Evolutionary conservation across 345 rosid species (phyloP), one percentile per base, ranked within the genome.

Genomic region (Bretschneidera sinensis): DNA sequence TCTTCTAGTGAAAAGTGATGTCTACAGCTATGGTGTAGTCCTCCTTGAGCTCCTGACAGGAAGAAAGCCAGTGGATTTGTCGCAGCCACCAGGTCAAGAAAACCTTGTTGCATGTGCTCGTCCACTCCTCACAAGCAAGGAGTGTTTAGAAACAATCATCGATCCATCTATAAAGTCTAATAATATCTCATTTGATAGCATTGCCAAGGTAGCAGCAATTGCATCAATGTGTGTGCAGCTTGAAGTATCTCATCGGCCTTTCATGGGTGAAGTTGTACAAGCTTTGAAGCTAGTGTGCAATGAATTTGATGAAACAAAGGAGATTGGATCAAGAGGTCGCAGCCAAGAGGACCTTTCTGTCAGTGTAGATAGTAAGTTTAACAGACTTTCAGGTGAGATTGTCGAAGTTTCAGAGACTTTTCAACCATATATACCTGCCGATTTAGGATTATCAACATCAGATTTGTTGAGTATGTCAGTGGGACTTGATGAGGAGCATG

Each of bases 1-100:
- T 71, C 87, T 86, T 67, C 83, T 79, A 5, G 89, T 86, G 57
- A 86, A 86, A 68, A 86, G 89, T 64, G 85, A 83, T 35, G 92
- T 86, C 19, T 86, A 86, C 61, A 86, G 94, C 73, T 86, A 83
- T 20, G 92, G 92, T 11, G 89, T 86, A 22, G 94, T 86, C 71
- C 85, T 86, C 53, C 87, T 86, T 20, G 94, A 86, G 71, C 89
- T 86, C 49, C 68, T 86, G 52, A 83, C 89, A 0, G 87, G 89
- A 21, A 71, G 80, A 68, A 83, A 86, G 68, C 89, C 92, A 0
- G 87, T 86, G 57, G 89, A 86, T 75, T 69, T 86, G 48, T 78
- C 84, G 4, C 87, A 79, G 66, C 85, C 85, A 21, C 76, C 78
- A 8, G 94, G 89, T 47, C 87, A 84, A 70, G 89, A 86, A 73